Base-by-base conservation (phyloP, 176 grass and related monocot genomes). In the Tillandsia fasciculata region DNA sequence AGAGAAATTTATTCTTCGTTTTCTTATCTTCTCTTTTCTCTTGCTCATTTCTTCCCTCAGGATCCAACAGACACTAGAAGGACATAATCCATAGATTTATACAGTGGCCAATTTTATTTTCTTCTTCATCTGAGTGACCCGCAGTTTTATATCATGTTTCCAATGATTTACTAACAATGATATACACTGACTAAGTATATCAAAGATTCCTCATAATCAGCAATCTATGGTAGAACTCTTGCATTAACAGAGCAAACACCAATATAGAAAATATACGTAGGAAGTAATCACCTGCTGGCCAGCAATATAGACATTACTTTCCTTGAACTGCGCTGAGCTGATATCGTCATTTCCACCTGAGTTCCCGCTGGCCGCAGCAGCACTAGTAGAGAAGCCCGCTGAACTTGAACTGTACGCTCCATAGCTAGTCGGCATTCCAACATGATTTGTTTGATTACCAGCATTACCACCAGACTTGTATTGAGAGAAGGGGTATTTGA, bases 261-360 rank as follows among this genome's bases (percentile, higher is more conserved):
- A 71, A 47, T 47, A 20, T 64, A 29, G 6, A 22, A 63, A 64
- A 68, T 49, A 65, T 64, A 61, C 49, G 78, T 9, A 75, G 54
- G 11, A 69, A 71, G 64, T 4, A 57, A 53, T 78, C 86, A 91
- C 87, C 82, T 87, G 87, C 73, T 84, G 80, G 52, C 83, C 80
- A 0, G 88, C 68, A 49, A 91, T 86, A 86, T 91, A 96, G 49
- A 91, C 74, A 71, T 86, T 96, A 75, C 82, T 96, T 56, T 96
- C 88, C 72, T 96, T 91, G 72, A 86, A 91, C 53, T 96, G 91
- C 14, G 77, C 76, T 54, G 71, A 72, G 68, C 63, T 73, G 23
- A 86, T 56, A 71, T 96, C 88, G 74, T 88, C 88, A 74, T 69
- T 86, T 67, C 79, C 87, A 69, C 71, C 78, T 24, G 75, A 65